Percentiles rank a stretch among this genome's conserved stretches.
Conservation (phyloP, 116 monocot genomes). For the Iris pallida region DNA sequence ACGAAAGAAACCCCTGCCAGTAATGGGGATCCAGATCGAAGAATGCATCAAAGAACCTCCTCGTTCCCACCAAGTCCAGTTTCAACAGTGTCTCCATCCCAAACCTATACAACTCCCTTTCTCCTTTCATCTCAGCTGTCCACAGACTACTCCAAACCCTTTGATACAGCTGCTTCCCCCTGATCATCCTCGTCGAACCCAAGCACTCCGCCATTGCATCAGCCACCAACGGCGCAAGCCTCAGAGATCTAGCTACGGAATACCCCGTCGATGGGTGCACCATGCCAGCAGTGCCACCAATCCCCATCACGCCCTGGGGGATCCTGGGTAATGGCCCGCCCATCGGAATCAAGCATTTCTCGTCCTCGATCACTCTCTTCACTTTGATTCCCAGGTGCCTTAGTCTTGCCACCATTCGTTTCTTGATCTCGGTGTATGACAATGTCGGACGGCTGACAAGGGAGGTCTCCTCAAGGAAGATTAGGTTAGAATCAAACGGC, state of each 20-base stretch:
- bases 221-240: constrained; percentile 39
- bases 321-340: constrained; percentile 64
- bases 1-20: constrained; percentile 72
- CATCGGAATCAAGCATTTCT: constrained; percentile 75
- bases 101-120: constrained; percentile 75
- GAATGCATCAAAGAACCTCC: constrained; percentile 70
- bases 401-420: constrained; percentile 64
- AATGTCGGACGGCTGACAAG: constrained; percentile 59
- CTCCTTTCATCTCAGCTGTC: constrained; percentile 47
- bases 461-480: constrained; percentile 85
- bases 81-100: constrained; percentile 75
- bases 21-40: constrained; percentile 61
- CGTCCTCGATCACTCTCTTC: constrained; percentile 59
- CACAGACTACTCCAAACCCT: constrained; percentile 59
- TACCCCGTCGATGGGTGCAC: constrained; percentile 87
- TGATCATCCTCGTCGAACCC: constrained; percentile 24
- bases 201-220: constrained; percentile 48
- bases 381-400: constrained; percentile 59
- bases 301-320: constrained; percentile 56
- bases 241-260: constrained; percentile 58
- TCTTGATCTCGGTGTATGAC: constrained; percentile 42
- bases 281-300: constrained; percentile 68
- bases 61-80: constrained; percentile 63
- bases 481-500: constrained; percentile 50
- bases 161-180: constrained; percentile 16